Percentiles rank a stretch among this genome's conserved stretches.
Evolutionary conservation across 148 eudicot genomes (phyloP).

Genomic region (Pharnaceum exiguum): DNA sequence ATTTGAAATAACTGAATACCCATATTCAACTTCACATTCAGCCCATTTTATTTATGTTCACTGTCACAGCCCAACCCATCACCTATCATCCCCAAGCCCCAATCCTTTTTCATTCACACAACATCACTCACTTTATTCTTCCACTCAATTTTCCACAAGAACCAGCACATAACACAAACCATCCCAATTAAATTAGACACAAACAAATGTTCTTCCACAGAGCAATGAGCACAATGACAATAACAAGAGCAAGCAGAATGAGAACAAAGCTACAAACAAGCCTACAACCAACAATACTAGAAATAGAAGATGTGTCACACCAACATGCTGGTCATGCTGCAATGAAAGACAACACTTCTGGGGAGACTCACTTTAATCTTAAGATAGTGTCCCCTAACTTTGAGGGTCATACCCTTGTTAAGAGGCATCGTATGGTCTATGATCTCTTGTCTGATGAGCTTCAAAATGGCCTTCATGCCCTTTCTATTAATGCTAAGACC

Average conservation of each 20-base stretch:
- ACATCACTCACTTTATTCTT: too few species aligned
- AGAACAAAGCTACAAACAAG: slow-evolving; percentile 56
- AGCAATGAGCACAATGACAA: slow-evolving; percentile 28
- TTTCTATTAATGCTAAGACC: slow-evolving; percentile 69
- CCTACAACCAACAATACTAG: slow-evolving; percentile 42
- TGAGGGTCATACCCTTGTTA: slow-evolving; percentile 61
- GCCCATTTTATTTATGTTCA: too few species aligned
- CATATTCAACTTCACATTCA: too few species aligned
- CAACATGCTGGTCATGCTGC: slow-evolving; percentile 79
- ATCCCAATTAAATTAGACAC: too few species aligned
- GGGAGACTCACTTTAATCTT: slow-evolving; percentile 73
- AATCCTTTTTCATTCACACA: too few species aligned
- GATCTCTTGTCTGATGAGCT: slow-evolving; percentile 63
- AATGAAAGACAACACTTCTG: slow-evolving; percentile 38
- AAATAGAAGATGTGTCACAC: slow-evolving; percentile 65
- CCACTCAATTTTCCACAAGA: too few species aligned
- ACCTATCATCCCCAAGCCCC: too few species aligned
- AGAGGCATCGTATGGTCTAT: slow-evolving; percentile 74
- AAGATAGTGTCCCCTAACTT: slow-evolving; percentile 59
- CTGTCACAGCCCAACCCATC: too few species aligned
- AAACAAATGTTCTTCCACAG: too few species aligned
- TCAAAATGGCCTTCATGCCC: slow-evolving; percentile 65
- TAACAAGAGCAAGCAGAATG: slow-evolving; percentile 57
- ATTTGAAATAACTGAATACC: too few species aligned
- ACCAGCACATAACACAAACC: too few species aligned